phyloP scores from a whole-genome alignment of 1,284 basidiomycete species.

The Sporisorium iseilematis-ciliati region DNA sequence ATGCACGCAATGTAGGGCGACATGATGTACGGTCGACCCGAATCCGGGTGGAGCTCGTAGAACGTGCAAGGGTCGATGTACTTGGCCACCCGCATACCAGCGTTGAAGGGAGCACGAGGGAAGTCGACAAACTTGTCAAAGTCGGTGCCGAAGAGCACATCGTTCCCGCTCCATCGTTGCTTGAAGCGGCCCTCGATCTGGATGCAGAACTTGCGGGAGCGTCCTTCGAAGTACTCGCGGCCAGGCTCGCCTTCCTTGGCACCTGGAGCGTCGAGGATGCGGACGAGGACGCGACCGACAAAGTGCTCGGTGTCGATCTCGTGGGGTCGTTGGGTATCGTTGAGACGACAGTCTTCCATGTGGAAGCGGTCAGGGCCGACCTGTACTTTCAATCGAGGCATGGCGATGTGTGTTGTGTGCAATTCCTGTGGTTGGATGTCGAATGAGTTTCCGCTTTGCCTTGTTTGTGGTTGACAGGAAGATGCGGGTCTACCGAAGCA shows the following conservation, averaged over 20 bases:
- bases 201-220: conserved; percentile 70
- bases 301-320: conserved; percentile 71
- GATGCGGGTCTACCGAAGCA: background rate
- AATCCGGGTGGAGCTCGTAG: conserved; percentile 67
- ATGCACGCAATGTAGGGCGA: conserved; percentile 71
- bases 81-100: conserved; percentile 71
- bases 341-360: conserved; percentile 68
- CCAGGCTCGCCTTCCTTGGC: conserved; percentile 61
- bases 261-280: conserved; percentile 70
- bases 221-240: conserved; percentile 66
- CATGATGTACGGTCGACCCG: conserved; percentile 71
- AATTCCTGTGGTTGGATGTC: background rate
- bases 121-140: conserved; percentile 68
- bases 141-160: conserved; percentile 66
- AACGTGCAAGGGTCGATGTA: conserved; percentile 70
- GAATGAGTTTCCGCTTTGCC: background rate
- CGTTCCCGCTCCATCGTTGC: conserved; percentile 58
- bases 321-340: conserved; percentile 68
- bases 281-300: conserved; percentile 70
- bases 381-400: conserved; percentile 67
- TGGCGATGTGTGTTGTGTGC: conserved; percentile 9
- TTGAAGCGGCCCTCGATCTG: conserved; percentile 72
- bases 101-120: conserved; percentile 69
- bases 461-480: background rate
- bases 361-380: conserved; percentile 70